Conservation (phyloP, 1,284 basidiomycete species). For the Porodaedalea pini region DNA sequence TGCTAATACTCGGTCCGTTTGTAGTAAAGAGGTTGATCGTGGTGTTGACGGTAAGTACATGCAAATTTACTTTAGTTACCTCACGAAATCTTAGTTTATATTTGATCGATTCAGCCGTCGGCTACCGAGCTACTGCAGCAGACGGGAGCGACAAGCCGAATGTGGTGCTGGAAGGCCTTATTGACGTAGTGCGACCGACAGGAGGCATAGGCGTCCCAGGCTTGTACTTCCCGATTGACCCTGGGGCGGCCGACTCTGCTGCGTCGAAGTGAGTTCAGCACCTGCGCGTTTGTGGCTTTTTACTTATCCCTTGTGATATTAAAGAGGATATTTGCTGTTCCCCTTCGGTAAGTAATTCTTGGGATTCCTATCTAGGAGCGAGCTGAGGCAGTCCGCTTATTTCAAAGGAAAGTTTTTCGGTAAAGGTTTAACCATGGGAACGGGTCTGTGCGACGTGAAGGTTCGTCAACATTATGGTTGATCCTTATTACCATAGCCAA, state of each 20-base stretch:
- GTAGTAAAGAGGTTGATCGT: constrained; percentile 46
- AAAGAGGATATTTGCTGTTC: constrained; percentile 47
- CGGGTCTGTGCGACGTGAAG: constrained; percentile 54
- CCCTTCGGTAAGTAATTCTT: constrained; percentile 40
- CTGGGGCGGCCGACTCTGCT: constrained; percentile 49
- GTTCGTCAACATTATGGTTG: constrained; percentile 25
- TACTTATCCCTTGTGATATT: not conserved
- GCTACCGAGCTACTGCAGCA: constrained; percentile 48
- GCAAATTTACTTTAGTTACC: not conserved
- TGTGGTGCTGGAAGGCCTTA: constrained; percentile 46
- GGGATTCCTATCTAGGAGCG: not conserved
- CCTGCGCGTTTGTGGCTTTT: not conserved
- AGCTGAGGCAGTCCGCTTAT: not conserved
- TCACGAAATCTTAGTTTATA: not conserved
- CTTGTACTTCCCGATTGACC: constrained; percentile 49
- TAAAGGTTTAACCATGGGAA: constrained; percentile 48
- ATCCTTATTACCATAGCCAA: not conserved
- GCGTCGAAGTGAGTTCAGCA: constrained; percentile 39
- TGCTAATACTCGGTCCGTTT: constrained; percentile 7
- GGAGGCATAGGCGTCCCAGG: constrained; percentile 53
- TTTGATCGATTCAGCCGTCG: constrained; percentile 36
- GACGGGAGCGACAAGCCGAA: constrained; percentile 53
- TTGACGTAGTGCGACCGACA: constrained; percentile 47
- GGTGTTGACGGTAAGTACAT: constrained; percentile 47
- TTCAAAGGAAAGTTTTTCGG: constrained; percentile 44